Conservation (phyloP, 2,329 filamentous ascomycete genomes). For the Cladosporium colombiae region DNA sequence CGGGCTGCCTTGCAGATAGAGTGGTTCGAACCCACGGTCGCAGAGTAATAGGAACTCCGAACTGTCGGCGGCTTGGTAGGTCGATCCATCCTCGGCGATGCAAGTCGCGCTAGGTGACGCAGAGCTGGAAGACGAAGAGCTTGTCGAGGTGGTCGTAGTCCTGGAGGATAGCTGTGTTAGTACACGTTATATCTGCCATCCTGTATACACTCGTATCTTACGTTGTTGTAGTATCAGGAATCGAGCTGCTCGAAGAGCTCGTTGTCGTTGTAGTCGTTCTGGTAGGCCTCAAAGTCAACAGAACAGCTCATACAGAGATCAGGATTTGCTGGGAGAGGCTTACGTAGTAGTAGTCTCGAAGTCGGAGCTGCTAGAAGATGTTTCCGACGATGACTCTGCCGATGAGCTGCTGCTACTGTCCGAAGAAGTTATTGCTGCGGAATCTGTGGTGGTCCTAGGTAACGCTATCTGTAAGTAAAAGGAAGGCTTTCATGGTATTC, state of each 20-base stretch:
- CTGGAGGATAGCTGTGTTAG: background rate
- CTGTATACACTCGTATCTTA: background rate
- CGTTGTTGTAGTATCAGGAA: background rate
- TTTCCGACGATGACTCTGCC: background rate
- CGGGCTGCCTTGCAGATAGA: background rate
- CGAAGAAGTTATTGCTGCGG: background rate
- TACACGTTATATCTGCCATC: background rate
- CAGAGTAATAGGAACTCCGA: background rate
- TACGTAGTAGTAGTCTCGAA: slow-evolving; percentile 4
- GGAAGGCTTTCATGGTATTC: too few relatives aligned
- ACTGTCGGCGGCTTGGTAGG: background rate
- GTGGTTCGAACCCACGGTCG: background rate
- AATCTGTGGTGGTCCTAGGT: background rate
- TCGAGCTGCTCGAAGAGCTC: background rate
- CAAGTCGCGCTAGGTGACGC: slow-evolving; percentile 1
- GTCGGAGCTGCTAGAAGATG: background rate
- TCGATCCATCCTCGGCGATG: background rate
- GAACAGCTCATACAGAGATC: background rate
- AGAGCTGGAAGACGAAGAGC: slow-evolving; percentile 3
- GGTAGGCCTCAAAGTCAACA: background rate
- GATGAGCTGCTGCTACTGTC: background rate
- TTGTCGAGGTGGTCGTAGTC: slow-evolving; percentile 1
- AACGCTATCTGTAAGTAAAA: background rate
- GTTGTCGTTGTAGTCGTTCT: background rate
- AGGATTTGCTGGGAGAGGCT: background rate